Conservation (phyloP, 2,329 filamentous ascomycete species). For the Claviceps pusilla region DNA sequence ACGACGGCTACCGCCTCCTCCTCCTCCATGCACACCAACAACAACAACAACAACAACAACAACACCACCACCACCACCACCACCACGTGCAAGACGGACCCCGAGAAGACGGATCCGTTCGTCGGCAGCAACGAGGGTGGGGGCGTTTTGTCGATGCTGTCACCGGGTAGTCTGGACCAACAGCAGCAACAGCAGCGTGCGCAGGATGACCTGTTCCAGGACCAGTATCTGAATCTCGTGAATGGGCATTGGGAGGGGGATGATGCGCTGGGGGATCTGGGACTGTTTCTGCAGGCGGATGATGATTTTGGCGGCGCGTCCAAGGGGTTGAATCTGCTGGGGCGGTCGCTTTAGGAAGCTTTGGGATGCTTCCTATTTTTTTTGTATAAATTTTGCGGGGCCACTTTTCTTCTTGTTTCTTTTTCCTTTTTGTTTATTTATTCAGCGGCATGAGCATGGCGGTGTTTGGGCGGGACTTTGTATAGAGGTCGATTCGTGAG, state of each 20-base stretch:
- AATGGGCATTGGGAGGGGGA: slow-evolving; percentile 22
- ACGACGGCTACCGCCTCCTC: no score
- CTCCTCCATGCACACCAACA: no score
- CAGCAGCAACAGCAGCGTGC: slow-evolving; percentile 9
- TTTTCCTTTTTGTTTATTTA: neutral
- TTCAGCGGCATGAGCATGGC: no score
- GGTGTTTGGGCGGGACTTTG: no score
- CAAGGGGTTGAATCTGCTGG: slow-evolving; percentile 16
- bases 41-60: no score
- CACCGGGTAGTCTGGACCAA: neutral
- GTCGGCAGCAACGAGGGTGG: neutral
- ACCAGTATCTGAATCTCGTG: slow-evolving; percentile 22
- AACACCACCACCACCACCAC: no score
- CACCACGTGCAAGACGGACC: neutral
- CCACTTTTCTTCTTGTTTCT: neutral
- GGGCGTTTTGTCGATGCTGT: neutral
- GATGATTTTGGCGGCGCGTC: slow-evolving; percentile 13
- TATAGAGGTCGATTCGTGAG: no score
- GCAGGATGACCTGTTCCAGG: slow-evolving; percentile 16
- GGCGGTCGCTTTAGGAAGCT: slow-evolving; percentile 13
- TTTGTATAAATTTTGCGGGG: neutral
- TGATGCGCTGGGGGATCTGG: slow-evolving; percentile 19
- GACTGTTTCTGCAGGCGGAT: slow-evolving; percentile 19
- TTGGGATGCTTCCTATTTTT: no score
- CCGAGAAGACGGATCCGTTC: slow-evolving; percentile 1